Base-by-base conservation (phyloP, 169 alveolate species). In the Blepharisma undulans region DNA sequence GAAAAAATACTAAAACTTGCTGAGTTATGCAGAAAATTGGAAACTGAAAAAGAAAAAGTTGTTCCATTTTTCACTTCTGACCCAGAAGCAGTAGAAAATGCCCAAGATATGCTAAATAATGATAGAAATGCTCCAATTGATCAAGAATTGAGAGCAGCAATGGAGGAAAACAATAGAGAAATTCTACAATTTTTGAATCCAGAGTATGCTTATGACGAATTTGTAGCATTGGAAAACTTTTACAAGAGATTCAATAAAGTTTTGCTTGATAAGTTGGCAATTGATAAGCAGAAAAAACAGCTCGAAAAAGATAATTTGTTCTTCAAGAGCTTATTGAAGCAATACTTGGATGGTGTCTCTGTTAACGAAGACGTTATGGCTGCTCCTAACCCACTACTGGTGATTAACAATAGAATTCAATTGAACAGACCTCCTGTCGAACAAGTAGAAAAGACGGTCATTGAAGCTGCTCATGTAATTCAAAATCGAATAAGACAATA, bases 31-130 rank as follows among this genome's bases (percentile, higher is more conserved):
- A 94, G 99, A 91, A 96, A 98, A 91, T 95, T 96, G 48, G 99
- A 98, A 94, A 98, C 98, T 21, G 98, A 97, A 92, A 97, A 96
- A 72, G 99, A 98, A 96, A 98, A 98, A 93, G 98, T 98, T 0
- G 93, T 97, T 25, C 99, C 99, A 18, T 97, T 97, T 92, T 97
- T 96, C 92, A 88, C 85, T 0, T 30, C 59, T 32, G 92, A 88
- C 59, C 36, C 87, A 92, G 95, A 94, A 90, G 95, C 72, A 84
- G 92, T 95, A 3, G 96, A 93, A 81, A 94, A 93, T 33, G 90
- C 89, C 29, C 95, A 95, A 81, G 95, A 95, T 72, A 90, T 94
- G 66, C 96, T 95, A 10, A 96, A 96, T n/a, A 91, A 92, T 59
- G 97, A 96, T 33, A 96, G 95, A 77, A 94, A 94, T 78, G 98